Base-by-base conservation (phyloP, 441 rosid genomes). In the Erysimum pusillum region DNA sequence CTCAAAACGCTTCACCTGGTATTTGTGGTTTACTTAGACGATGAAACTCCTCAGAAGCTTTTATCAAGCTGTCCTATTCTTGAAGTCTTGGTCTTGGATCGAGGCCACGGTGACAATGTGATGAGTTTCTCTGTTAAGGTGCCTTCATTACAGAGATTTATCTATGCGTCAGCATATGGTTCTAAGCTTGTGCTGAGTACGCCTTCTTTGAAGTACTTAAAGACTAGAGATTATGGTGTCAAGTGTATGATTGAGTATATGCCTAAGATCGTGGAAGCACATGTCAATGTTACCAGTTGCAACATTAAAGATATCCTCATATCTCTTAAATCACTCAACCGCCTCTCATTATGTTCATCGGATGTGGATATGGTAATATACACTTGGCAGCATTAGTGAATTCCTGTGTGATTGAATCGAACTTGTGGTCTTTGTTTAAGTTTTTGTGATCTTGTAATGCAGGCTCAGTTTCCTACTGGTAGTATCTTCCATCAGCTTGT, bases 31-130 rank as follows among this genome's bases (percentile, higher is more conserved):
- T 62, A 6, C 67, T 2, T 22, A 1, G 32, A 62, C 4, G 67
- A 62, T 22, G 51, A 62, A 22, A 1, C 35, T 4, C 18, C 67
- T 12, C 12, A 2, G 35, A 14, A 62, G 66, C 66, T 61, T 61
- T 61, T 61, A 39, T 61, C 66, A 38, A 61, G 67, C 18, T 62
- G 67, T 4, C 67, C 18, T 13, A 0, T 41, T 39, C 49, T 62
- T 41, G 17, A 62, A 22, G 51, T 7, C 51, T 41, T 62, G 67
- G 4, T 61, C 0, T 7, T 59, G 25, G n/a, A 5, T 1, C 46
- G 65, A 38, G 10, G 0, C 4, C 2, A 8, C 0, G 7, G 0
- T 0, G 64, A 60, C 31, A 60, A 60, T 6, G 32, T 60, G n/a
- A 7, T 3, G 0, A 62, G 1, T 1, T 62, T 62, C 3, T 39